Base-by-base conservation (phyloP, 768 basidiomycete species). In the Lentinula boryana region DNA sequence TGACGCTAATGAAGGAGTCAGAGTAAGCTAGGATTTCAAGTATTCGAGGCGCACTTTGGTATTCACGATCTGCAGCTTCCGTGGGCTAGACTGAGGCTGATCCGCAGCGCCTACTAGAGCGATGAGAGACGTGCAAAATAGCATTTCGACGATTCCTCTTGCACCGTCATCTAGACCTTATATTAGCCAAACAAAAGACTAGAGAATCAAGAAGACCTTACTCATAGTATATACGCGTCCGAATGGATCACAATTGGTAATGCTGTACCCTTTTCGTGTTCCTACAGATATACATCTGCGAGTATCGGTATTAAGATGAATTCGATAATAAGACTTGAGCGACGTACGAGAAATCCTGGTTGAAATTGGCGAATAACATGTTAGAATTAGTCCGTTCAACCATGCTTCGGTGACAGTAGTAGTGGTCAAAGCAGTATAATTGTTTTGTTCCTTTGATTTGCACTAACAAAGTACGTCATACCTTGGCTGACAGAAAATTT, bases 221-320 rank as follows among this genome's bases (percentile, higher is more conserved):
- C 95, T 94, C 84, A 88, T 90, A 5, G 93, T 93, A 68, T 95
- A 96, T 7, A 99, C 95, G 65, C 93, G 80, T 38, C 96, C 97
- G 70, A 94, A 99, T 55, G 97, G 97, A 70, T 98, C 97, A 71
- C 95, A 97, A 68, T 99, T 99, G 44, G 93, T 93, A 72, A 99
- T 96, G 67, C 89, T 91, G 70, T 98, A 99, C 1, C 97, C 97
- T 71, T 90, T 94, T 64, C 91, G 85, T 38, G 96, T 96, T 0
- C 96, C 97, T 16, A 98, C 91, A 3, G 94, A 94, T 62, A 98
- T 85, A 70, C 95, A 98, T 64, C 91, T 87, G 60, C 31, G 31
- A 21, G 27, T 60, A 33, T 61, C 54, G 15, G 18, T 7, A 38
- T 32, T 40, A 15, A 55, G 53, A 38, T 40, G 10, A 32, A 31